These are phyloP conservation scores for Zea luxurians DNA, from an alignment of 176 grass and related monocot genomes.

Conservation along the genomic window DNA sequence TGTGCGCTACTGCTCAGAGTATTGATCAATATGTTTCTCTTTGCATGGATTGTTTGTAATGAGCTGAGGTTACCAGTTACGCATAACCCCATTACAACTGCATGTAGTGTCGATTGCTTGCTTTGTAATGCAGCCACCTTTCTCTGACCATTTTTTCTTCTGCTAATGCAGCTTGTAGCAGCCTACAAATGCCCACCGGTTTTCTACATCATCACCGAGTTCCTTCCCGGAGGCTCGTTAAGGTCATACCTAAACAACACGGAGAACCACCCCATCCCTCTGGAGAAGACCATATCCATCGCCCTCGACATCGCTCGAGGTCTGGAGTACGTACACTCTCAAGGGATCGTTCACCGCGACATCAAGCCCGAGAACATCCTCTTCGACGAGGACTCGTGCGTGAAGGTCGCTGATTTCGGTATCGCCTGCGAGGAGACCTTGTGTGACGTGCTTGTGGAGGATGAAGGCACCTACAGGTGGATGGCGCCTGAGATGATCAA, in stretches of 20 bases:
- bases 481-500: conserved; percentile 90
- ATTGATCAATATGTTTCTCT: background rate
- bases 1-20: background rate
- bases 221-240: conserved; percentile 65
- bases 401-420: conserved; percentile 78
- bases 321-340: conserved; percentile 79
- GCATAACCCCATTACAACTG: background rate
- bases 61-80: conserved; percentile 5
- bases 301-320: conserved; percentile 56
- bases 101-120: background rate
- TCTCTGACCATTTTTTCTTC: background rate
- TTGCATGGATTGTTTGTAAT: background rate
- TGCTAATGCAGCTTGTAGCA: conserved; percentile 60
- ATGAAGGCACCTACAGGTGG: conserved; percentile 77
- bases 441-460: conserved; percentile 61
- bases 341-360: conserved; percentile 68
- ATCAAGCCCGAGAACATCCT: conserved; percentile 72
- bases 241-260: conserved; percentile 64
- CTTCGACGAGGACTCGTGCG: conserved; percentile 64
- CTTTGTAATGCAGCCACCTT: background rate
- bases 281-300: conserved; percentile 61
- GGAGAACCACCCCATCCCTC: conserved; percentile 49
- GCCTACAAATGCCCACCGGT: conserved; percentile 56
- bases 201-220: conserved; percentile 69
- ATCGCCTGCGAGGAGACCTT: conserved; percentile 71